Base-by-base conservation (phyloP, 164 flowering plant genomes). In the Kalanchoe fedtschenkoi region DNA sequence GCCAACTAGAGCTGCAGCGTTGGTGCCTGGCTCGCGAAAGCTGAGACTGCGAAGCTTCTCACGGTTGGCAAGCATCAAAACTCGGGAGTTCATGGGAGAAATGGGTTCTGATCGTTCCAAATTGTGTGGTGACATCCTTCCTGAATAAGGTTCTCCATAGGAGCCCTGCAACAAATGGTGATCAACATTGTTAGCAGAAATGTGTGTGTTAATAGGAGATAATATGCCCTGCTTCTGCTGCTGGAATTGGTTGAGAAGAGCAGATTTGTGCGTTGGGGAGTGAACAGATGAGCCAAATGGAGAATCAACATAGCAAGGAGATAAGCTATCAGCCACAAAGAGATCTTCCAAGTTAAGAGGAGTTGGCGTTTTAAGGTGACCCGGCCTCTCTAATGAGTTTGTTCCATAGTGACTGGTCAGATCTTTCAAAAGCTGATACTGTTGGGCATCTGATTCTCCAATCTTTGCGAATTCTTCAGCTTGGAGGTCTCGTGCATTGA, bases 311-410 rank as follows among this genome's bases (percentile, higher is more conserved):
- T 69, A 87, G 10, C 89, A 71, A 6, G 98, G 98, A 61, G 96
- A 87, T 9, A 65, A 77, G 69, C 78, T 69, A 69, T 82, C 88
- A 17, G 89, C 77, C 11, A 89, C 78, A 60, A 88, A 89, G 24
- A 88, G 77, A 63, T 92, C 98, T 6, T 92, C 95, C 11, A 89
- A 84, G 64, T 88, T 92, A 26, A 91, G 81, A 28, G 96, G 93
- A 21, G 82, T 73, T 35, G 89, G 58, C 24, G 81, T 73, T 62
- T 82, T 85, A 5, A 83, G 43, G 15, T 89, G 79, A 65, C 72
- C 79, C 22, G 89, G 66, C 41, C 85, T 81, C 65, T 71, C 81
- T 67, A 81, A 59, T 7, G 81, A 74, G 51, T 78, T 72, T 17
- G 87, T 68, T 66, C 72, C 63, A 28, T 84, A 74, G 53, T 77